Evolutionary conservation across 169 alveolate genomes (phyloP), one percentile per base, ranked within the genome.

Genomic region (Cryptosporidium muris): DNA sequence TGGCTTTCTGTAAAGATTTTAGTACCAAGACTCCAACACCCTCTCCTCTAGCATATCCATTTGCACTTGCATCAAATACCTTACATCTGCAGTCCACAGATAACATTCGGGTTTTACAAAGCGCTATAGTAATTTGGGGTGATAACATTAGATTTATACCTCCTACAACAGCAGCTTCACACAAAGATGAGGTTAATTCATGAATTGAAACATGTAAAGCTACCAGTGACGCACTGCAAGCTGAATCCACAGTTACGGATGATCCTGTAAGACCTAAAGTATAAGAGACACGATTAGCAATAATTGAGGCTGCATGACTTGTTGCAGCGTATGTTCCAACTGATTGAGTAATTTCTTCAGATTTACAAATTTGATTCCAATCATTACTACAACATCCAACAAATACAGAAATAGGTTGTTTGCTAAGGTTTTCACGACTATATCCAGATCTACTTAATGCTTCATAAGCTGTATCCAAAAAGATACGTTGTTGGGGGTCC

Each of bases 401-500:
- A 53, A 89, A 92, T 36, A 90, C 92, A 12, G 94, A 93, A 14
- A 81, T 81, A 25, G 51, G 54, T 48, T 66, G 54, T 25, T 91
- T 82, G 80, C 66, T 82, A 52, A 91, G 65, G 3, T 42, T 34
- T 2, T 88, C 91, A 64, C 56, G 66, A 7, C 88, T 58, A 49
- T 25, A 82, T 16, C 94, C 94, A 8, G 92, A 85, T 65, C 82
- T 81, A 62, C 60, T 81, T 65, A 92, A 66, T 43, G 94, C 92
- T 51, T 67, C 93, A 65, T 74, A 88, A 38, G 93, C 66, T 12
- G 81, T 82, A 80, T 92, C 94, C 63, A 92, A 85, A 38, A 92
- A 65, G 43, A 90, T 85, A 43, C 95, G 80, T 81, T 92, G 95
- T 64, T 91, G 95, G 1, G 95, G 95, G 60, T 92, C 95, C 95